Evolutionary conservation across 495 filamentous ascomycete species (phyloP), one percentile per base, ranked within the genome.

Genomic region (Pseudomonodictys pantanalensis): DNA sequence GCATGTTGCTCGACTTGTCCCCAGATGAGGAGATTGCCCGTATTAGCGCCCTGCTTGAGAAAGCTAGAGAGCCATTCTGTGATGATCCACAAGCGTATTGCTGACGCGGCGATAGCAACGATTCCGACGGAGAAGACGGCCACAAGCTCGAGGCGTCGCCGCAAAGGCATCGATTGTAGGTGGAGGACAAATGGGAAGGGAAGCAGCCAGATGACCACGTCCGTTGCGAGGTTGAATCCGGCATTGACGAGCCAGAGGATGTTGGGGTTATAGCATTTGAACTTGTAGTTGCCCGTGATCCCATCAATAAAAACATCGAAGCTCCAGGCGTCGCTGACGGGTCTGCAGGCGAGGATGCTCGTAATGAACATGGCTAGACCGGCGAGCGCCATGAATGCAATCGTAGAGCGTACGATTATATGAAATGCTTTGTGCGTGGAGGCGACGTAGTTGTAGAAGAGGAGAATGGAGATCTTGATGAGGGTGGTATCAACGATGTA

Each of bases 181-280:
- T 60, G 43, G 38, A 67, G 55, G 15, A 61, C 9, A 33, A 61
- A 64, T 1, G 52, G 52, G 9, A 62, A 52, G 1, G 64, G 64
- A 3, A 67, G 54, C 6, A 67, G 29, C 52, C 60, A 58, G n/a
- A 67, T 54, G 12, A 60, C 20, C 22, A 32, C n/a, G 26, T 67
- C 64, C 18, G 64, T 67, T 20, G 50, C 60, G 28, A 67, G 53
- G 33, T 67, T 64, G 60, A 67, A 62, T 28, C 50, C 50, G 4
- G 54, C 64, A 43, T 49, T 56, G 44, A 56, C 25, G 18, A 55
- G 50, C 65, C 64, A 67, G 8, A 64, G 44, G n/a, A 42, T 26
- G 25, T 12, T 51, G 23, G 62, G 53, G 24, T 67, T 52, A 42
- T 54, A 59, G 49, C 61, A 64, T 11, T 48, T 18, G 1, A 1